Evolutionary conservation across 345 rosid species (phyloP).

Genomic region (Trapa bicornis): DNA sequence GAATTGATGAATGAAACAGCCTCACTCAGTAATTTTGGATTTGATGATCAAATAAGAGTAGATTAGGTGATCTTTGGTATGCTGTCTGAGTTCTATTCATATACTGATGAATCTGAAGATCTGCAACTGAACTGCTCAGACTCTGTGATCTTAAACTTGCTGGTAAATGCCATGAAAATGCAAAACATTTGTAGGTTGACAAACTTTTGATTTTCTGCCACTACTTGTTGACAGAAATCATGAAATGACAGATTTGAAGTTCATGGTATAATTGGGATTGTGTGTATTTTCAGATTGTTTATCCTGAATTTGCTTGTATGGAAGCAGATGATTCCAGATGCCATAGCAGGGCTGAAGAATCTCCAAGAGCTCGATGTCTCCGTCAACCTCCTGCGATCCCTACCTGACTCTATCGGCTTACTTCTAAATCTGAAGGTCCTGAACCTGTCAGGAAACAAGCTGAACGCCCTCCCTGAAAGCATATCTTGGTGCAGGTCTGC

Average conservation of each 20-base stretch:
- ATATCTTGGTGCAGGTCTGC: slow-evolving; percentile 52
- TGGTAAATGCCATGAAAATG: no score
- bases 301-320: neutral
- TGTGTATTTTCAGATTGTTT: no score
- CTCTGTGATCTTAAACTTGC: neutral
- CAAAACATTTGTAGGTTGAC: no score
- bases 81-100: neutral
- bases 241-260: no score
- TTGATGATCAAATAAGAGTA: neutral
- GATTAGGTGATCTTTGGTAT: neutral
- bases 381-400: slow-evolving; percentile 41
- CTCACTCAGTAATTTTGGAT: neutral
- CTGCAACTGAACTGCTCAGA: neutral
- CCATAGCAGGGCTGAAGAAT: slow-evolving; percentile 55
- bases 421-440: slow-evolving; percentile 50
- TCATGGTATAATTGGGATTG: no score
- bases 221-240: no score
- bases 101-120: slow-evolving; percentile 1
- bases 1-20: neutral
- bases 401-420: slow-evolving; percentile 77
- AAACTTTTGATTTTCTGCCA: no score
- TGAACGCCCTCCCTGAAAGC: slow-evolving; percentile 69
- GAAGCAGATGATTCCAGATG: slow-evolving; percentile 74
- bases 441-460: slow-evolving; percentile 63
- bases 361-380: slow-evolving; percentile 68